A percentile compares a stretch with the other conserved stretches of the same genome.
These are phyloP conservation scores for Mucor saturninus DNA, from an alignment of 371 early-diverging fungal species.

Conservation along the genomic window DNA sequence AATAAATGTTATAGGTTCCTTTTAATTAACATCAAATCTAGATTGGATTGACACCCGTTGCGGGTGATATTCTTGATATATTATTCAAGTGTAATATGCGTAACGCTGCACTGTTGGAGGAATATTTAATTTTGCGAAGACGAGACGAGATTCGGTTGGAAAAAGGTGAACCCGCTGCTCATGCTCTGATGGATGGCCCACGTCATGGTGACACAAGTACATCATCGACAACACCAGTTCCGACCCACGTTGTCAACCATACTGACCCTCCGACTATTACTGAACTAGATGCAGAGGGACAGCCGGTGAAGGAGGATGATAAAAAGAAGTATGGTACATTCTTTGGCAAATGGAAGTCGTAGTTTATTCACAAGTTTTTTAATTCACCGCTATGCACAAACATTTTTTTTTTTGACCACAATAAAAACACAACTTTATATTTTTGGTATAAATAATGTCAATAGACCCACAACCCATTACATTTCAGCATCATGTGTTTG, in stretches of 20 bases:
- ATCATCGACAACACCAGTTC: background rate
- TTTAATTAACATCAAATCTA: background rate
- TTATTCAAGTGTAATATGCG: slow-evolving; percentile 55
- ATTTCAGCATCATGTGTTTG: slow-evolving; percentile 65
- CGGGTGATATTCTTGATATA: slow-evolving; percentile 56
- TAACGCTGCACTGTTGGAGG: slow-evolving; percentile 52
- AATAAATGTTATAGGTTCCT: background rate
- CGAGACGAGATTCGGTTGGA: slow-evolving; percentile 45
- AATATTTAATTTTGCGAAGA: slow-evolving; percentile 44
- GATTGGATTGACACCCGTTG: slow-evolving; percentile 53
- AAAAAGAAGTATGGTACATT: slow-evolving; percentile 23
- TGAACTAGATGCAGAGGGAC: background rate
- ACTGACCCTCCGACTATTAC: background rate
- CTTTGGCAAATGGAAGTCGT: slow-evolving; percentile 8
- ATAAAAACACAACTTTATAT: too few species aligned
- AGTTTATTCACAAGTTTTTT: too few species aligned
- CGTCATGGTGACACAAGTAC: background rate
- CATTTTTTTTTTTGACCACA: too few species aligned
- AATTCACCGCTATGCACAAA: too few species aligned
- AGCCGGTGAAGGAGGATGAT: background rate
- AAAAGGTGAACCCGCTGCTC: slow-evolving; percentile 16
- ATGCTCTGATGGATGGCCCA: slow-evolving; percentile 3
- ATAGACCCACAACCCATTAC: slow-evolving; percentile 12
- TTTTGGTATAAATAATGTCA: background rate
- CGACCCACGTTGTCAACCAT: slow-evolving; percentile 1